Base-by-base conservation (phyloP, 306 rosid genomes). In the Vicia villosa region DNA sequence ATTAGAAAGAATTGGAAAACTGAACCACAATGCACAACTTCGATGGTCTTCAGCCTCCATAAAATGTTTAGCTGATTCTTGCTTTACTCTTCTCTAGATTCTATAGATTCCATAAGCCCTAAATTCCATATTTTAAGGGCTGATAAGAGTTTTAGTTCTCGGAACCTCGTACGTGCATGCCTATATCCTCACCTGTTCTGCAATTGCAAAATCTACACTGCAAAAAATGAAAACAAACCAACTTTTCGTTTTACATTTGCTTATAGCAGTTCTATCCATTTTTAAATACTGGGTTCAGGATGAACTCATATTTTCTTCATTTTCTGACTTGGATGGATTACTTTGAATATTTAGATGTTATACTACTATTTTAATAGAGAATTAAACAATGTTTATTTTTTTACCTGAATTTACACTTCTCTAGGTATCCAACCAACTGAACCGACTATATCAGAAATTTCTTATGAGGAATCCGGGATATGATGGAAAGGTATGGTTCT, bases 351-450 rank as follows among this genome's bases (percentile, higher is more conserved):
- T 42, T 57, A 28, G 36, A 58, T 59, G 36, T 59, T 28, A 64
- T 66, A 14, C 63, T 66, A 10, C 57, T 54, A 30, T 74, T 2
- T 40, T 50, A 57, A 70, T 42, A 26, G 38, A 65, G 15, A 19
- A 66, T 59, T 68, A 13, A 16, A 34, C 43, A 4, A 32, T 63
- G 11, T 36, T 32, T 54, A 47, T 16, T 20, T 59, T 70, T 78
- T 74, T 28, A 82, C 61, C 32, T 30, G 55, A 76, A 41, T 71
- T 52, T 63, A 37, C 69, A 66, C 47, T 73, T 65, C 66, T 76
- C 45, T 78, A 94, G 99, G 99, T 94, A 55, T 91, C 99, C 79
- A 89, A 79, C 74, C 96, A 95, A 85, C 83, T 95, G 69, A 95
- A 95, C 78, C 82, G 85, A 69, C 77, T 95, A 36, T 95, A 89